Percentiles rank a stretch among this genome's conserved stretches.
Evolutionary conservation across 768 basidiomycete species (phyloP).

Genomic region (Phylloporus sp.): DNA sequence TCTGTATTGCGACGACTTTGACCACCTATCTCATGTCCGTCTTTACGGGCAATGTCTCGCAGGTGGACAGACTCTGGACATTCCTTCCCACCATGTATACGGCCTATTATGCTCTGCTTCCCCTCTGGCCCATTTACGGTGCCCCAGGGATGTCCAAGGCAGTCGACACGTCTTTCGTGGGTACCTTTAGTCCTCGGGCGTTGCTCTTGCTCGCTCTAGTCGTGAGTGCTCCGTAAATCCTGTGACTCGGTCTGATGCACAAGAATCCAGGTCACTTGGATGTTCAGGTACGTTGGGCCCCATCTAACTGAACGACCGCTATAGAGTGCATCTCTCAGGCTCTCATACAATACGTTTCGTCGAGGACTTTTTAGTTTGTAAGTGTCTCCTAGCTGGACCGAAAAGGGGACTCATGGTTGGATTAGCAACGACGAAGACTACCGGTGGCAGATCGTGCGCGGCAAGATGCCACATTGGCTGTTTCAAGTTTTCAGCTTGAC

Average conservation of each 20-base stretch:
- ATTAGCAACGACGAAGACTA: conserved; percentile 82
- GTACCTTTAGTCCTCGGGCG: conserved; percentile 65
- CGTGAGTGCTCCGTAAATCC: conserved; percentile 32
- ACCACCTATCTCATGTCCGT: conserved; percentile 56
- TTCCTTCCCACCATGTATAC: conserved; percentile 80
- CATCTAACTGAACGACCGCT: conserved; percentile 15
- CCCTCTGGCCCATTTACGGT: conserved; percentile 49
- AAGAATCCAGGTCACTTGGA: conserved; percentile 45
- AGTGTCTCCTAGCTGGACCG: conserved; percentile 17
- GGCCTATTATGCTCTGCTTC: conserved; percentile 75
- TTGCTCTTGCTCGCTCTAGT: conserved; percentile 69
- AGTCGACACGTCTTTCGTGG: conserved; percentile 29
- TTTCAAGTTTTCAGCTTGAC: conserved; percentile 58
- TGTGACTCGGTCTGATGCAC: not conserved
- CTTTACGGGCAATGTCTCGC: conserved; percentile 74
- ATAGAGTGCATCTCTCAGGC: conserved; percentile 34
- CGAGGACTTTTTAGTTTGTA: conserved; percentile 76
- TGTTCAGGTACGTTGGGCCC: conserved; percentile 41
- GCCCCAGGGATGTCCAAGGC: conserved; percentile 35
- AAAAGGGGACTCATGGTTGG: not conserved
- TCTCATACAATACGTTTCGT: conserved; percentile 79
- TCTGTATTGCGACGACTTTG: conserved; percentile 47
- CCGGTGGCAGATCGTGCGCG: conserved; percentile 78
- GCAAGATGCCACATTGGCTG: conserved; percentile 45
- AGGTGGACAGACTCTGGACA: conserved; percentile 82